Evolutionary conservation across 2,329 filamentous ascomycete genomes (phyloP).

Genomic region (Claviceps monticola): DNA sequence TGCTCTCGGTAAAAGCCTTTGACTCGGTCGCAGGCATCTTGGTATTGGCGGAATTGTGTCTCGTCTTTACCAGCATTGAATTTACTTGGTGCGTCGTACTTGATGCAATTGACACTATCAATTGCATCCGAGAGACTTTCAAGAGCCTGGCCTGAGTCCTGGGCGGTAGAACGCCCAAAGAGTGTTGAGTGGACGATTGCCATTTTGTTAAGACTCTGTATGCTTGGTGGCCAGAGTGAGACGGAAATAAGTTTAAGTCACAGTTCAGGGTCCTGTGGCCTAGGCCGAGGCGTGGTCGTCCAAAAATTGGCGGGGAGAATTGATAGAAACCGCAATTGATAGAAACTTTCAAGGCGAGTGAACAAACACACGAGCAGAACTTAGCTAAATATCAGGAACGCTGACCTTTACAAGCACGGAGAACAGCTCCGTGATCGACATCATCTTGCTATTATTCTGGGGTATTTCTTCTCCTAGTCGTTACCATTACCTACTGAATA

Average conservation of each 20-base stretch:
- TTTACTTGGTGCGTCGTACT: slow-evolving; percentile 39
- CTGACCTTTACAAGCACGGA: background rate
- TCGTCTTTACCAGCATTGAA: slow-evolving; percentile 70
- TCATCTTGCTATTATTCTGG: background rate
- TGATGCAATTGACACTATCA: slow-evolving; percentile 40
- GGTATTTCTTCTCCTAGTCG: background rate
- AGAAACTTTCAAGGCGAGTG: background rate
- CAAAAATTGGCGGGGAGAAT: background rate
- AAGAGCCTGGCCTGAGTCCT: slow-evolving; percentile 19
- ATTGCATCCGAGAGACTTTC: slow-evolving; percentile 35
- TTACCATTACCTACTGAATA: background rate
- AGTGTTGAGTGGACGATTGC: slow-evolving; percentile 16
- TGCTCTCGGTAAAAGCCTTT: slow-evolving; percentile 74
- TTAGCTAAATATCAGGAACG: background rate
- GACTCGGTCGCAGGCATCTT: slow-evolving; percentile 69
- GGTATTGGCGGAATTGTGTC: slow-evolving; percentile 68
- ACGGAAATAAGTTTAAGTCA: background rate
- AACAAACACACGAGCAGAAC: background rate
- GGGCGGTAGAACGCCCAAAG: slow-evolving; percentile 7
- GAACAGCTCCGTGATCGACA: background rate
- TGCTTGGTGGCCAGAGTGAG: background rate
- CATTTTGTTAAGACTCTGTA: background rate
- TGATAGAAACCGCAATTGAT: background rate
- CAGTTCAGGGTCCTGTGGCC: background rate
- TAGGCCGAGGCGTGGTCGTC: background rate